Evolutionary conservation across 306 rosid genomes (phyloP).

Genomic region (Delonix regia): DNA sequence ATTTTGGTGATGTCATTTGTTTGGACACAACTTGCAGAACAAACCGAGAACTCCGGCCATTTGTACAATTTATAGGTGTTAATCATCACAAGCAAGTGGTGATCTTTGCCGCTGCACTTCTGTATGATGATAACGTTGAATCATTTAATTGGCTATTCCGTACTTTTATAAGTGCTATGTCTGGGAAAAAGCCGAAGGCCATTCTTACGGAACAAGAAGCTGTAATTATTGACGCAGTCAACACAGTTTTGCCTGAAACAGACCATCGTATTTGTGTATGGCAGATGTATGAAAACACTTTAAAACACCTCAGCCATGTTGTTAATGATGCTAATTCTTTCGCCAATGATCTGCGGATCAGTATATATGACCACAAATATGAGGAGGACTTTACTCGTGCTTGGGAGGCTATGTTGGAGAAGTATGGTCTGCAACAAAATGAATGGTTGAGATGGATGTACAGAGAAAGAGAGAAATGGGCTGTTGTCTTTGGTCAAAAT

Average conservation of each 20-base stretch:
- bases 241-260: slow-evolving; percentile 55
- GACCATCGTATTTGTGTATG: slow-evolving; percentile 52
- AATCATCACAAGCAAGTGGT: slow-evolving; percentile 63
- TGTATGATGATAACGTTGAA: slow-evolving; percentile 57
- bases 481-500: slow-evolving; percentile 56
- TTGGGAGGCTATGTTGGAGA: slow-evolving; percentile 63
- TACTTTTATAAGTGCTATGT: slow-evolving; percentile 56
- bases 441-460: slow-evolving; percentile 80
- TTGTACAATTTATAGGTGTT: slow-evolving; percentile 65
- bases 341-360: slow-evolving; percentile 55
- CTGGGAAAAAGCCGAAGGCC: slow-evolving; percentile 64
- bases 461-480: slow-evolving; percentile 70
- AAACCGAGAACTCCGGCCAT: slow-evolving; percentile 50
- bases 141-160: slow-evolving; percentile 61
- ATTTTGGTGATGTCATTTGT: slow-evolving; percentile 67
- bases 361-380: slow-evolving; percentile 59
- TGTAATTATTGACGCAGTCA: slow-evolving; percentile 58
- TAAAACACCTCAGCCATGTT: slow-evolving; percentile 54
- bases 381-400: slow-evolving; percentile 56
- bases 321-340: slow-evolving; percentile 54
- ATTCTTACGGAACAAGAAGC: slow-evolving; percentile 68
- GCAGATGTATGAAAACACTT: slow-evolving; percentile 63
- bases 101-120: slow-evolving; percentile 61
- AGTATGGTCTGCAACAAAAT: slow-evolving; percentile 55
- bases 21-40: slow-evolving; percentile 56